phyloP scores from a whole-genome alignment of 345 rosid species.

The Bruguiera parviflora region DNA sequence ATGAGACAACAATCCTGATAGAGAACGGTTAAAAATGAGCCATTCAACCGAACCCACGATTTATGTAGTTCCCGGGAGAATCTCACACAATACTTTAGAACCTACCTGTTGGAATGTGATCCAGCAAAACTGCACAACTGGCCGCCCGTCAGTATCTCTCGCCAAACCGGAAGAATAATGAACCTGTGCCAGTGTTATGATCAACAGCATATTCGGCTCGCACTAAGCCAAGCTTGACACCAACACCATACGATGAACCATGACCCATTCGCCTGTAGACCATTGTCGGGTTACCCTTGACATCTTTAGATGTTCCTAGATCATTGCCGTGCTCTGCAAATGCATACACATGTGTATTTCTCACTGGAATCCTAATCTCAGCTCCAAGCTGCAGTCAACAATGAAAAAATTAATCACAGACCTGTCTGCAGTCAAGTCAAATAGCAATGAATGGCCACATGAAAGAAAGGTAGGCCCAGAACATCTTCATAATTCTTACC shows the following conservation, averaged over 20 bases:
- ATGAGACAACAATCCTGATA: too few relatives aligned
- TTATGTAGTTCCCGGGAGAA: too few relatives aligned
- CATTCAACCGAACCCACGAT: too few relatives aligned
- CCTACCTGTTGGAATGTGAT: too few relatives aligned
- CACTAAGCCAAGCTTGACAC: slow-evolving; percentile 81
- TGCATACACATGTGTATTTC: slow-evolving; percentile 71
- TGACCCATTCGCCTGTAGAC: slow-evolving; percentile 88
- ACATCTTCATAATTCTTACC: slow-evolving; percentile 39
- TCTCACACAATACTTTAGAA: too few relatives aligned
- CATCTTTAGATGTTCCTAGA: slow-evolving; percentile 90
- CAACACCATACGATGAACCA: slow-evolving; percentile 89
- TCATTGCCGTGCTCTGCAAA: slow-evolving; percentile 97
- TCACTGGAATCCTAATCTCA: slow-evolving; percentile 84
- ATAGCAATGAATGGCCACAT: too few relatives aligned
- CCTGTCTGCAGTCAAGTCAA: too few relatives aligned
- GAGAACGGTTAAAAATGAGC: too few relatives aligned
- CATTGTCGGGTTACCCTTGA: slow-evolving; percentile 95
- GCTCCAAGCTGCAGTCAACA: slow-evolving; percentile 72
- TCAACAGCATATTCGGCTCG: slow-evolving; percentile 96
- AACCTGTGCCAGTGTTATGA: slow-evolving; percentile 84
- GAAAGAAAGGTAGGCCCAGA: too few relatives aligned
- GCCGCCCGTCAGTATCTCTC: slow-evolving; percentile 62
- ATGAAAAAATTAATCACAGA: slow-evolving; percentile 4
- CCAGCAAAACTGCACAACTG: too few relatives aligned
- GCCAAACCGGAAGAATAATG: slow-evolving; percentile 90